Evolutionary conservation across 2,329 filamentous ascomycete genomes (phyloP), one percentile per base, ranked within the genome.

Genomic region (Aureobasidium zeae): DNA sequence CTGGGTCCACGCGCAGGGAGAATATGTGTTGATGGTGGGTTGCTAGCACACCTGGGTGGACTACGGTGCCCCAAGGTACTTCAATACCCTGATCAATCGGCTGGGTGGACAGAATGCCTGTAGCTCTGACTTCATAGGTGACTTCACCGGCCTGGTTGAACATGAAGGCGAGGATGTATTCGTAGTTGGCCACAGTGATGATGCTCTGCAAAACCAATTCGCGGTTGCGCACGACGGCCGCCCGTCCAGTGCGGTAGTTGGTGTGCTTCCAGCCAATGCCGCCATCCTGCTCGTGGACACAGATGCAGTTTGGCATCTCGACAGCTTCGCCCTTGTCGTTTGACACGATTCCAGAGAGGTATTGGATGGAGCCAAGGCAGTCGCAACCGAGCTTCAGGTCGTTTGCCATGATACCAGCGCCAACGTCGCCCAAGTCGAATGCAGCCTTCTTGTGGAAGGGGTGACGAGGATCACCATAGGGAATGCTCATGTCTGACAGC

Each of bases 11-110:
- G 45, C 71, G 62, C 49, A 73, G 55, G 50, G 64, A 59, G 65
- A 88, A 86, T 58, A 86, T 82, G 61, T 87, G 83, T 57, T 88
- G 83, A 55, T 87, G 83, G 61, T 83, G 77, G 0, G 70, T 67
- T 2, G 79, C 81, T 24, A 86, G 72, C 12, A 81, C 79, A 31
- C 80, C 79, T 0, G 79, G 79, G 47, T 80, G 77, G 4, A 84
- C 78, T 29, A 82, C 73, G 1, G 79, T 84, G 24, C 79, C 80
- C 66, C 75, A 82, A 2, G 76, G 73, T 3, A 82, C 77, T 10
- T 72, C 72, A 38, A 78, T 58, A 11, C 74, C 77, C 47, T 80
- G 73, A 46, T 83, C 78, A 50, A 83, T 78, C 3, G 78, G 79
- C 45, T 80, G 74, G 0, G 79, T 81, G 44, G 73, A 79, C 13